Conservation (phyloP, 1,284 basidiomycete genomes). For the Cutaneotrichosporon cyanovorans region DNA sequence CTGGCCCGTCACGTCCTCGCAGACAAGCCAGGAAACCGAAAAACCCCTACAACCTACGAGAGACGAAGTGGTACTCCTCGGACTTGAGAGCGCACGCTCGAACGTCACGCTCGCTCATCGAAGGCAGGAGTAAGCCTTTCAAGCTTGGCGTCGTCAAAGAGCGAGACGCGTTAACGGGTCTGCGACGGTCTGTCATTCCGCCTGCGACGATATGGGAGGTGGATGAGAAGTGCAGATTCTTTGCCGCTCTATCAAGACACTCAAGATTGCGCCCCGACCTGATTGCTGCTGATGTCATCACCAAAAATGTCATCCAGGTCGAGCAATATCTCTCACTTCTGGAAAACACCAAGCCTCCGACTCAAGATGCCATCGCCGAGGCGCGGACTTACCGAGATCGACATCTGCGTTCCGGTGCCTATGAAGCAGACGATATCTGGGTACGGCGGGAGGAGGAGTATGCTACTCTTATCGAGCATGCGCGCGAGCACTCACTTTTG, state of each 20-base stretch:
- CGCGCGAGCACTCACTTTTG: background rate
- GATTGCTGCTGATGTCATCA: slow-evolving; percentile 55
- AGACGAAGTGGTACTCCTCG: slow-evolving; percentile 5
- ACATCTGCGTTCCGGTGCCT: slow-evolving; percentile 17
- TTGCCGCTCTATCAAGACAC: slow-evolving; percentile 56
- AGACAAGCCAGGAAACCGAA: background rate
- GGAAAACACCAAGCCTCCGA: slow-evolving; percentile 6
- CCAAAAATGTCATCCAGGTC: slow-evolving; percentile 59
- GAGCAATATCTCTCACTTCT: slow-evolving; percentile 55
- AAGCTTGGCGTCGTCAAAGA: background rate
- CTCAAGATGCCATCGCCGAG: slow-evolving; percentile 18
- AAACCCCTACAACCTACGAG: background rate
- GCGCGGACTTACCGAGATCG: slow-evolving; percentile 12
- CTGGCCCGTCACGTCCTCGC: slow-evolving; percentile 4
- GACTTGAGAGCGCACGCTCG: slow-evolving; percentile 5
- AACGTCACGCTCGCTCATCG: background rate
- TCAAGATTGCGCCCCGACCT: slow-evolving; percentile 66
- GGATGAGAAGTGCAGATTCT: slow-evolving; percentile 61
- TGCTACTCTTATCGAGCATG: slow-evolving; percentile 38
- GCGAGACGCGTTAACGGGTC: background rate
- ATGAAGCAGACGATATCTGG: slow-evolving; percentile 58
- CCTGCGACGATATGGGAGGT: slow-evolving; percentile 50
- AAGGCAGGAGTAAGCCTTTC: background rate
- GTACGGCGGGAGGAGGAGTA: slow-evolving; percentile 55
- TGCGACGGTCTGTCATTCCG: background rate